phyloP scores from a whole-genome alignment of 768 basidiomycete genomes.

The Russula emetica region DNA sequence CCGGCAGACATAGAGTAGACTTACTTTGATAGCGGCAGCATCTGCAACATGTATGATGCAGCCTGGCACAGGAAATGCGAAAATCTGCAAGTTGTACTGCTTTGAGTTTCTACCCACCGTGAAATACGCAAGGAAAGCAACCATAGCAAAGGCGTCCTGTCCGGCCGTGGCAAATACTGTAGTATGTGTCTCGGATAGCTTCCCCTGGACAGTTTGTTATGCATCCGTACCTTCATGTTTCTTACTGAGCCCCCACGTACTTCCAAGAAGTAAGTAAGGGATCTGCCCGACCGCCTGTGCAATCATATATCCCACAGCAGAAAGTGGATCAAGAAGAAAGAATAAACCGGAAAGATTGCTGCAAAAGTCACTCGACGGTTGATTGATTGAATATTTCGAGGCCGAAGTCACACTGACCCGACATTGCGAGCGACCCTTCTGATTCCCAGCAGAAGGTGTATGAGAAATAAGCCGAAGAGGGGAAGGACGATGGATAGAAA shows the following conservation, averaged over 20 bases:
- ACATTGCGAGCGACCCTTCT: slow-evolving; percentile 1
- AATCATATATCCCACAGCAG: not conserved
- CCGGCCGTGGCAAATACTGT: slow-evolving; percentile 20
- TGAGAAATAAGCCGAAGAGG: not conserved
- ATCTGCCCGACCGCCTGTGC: not conserved
- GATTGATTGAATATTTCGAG: not conserved
- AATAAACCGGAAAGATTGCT: slow-evolving; percentile 15
- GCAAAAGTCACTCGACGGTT: not conserved
- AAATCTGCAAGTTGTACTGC: not conserved
- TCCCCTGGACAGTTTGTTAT: not conserved
- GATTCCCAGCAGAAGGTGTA: not conserved
- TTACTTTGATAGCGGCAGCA: slow-evolving; percentile 19
- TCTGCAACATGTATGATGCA: slow-evolving; percentile 16
- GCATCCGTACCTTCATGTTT: slow-evolving; percentile 4
- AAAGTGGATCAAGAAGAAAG: not conserved
- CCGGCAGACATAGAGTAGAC: not conserved
- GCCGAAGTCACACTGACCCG: not conserved
- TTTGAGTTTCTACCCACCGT: not conserved
- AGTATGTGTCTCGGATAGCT: not conserved
- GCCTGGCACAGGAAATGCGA: slow-evolving; percentile 1
- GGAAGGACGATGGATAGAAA: not conserved
- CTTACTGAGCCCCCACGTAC: not conserved
- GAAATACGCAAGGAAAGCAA: not conserved
- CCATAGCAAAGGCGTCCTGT: slow-evolving; percentile 10
- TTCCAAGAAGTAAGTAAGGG: not conserved